Base-by-base conservation (phyloP, 2,329 filamentous ascomycete genomes). In the Dothistroma pini region DNA sequence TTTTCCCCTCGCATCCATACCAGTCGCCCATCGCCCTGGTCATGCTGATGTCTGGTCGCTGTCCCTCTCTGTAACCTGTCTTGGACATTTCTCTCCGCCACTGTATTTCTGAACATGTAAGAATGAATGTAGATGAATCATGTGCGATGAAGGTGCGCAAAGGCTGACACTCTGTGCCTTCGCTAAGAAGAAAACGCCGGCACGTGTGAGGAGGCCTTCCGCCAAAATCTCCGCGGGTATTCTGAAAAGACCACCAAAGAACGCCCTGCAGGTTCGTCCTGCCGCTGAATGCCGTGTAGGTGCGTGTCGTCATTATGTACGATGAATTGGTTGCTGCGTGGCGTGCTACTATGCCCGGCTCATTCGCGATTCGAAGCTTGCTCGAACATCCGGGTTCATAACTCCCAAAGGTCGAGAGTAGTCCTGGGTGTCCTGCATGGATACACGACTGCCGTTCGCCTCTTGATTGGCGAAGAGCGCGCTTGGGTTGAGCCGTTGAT, bases 401-500 rank as follows among this genome's bases (percentile, higher is more conserved):
- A 81, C 77, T 25, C 78, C 79, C 7, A 73, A 64, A 52, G 78
- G 76, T 53, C 80, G 75, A 51, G 77, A 78, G 62, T 80, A 82
- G 61, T 82, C 80, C 58, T 80, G 77, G 56, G 80, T 73, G 58
- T 79, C 81, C 50, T 74, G 76, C 49, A 81, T 71, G 55, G 78
- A 80, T 25, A 76, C 74, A 22, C 76, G 75, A 60, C 79, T 81
- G 19, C 72, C 72, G 60, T 80, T 81, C n/a, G 77, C 76, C 38
- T 75, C 72, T 49, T 66, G 67, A 50, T 79, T 75, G 38, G 73
- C 74, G 68, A 80, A 77, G 31, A 81, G 72, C 2, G 78, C 77
- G 7, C 75, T 75, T 2, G 80, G 80, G 59, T 82, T 81, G 25
- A 82, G 72, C 25, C 80, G 73, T 61, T 80, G 79, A 59, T 82